These are phyloP conservation scores for Chlorella sp. DNA, from an alignment of 139 green algal genomes.

Conservation along the genomic window DNA sequence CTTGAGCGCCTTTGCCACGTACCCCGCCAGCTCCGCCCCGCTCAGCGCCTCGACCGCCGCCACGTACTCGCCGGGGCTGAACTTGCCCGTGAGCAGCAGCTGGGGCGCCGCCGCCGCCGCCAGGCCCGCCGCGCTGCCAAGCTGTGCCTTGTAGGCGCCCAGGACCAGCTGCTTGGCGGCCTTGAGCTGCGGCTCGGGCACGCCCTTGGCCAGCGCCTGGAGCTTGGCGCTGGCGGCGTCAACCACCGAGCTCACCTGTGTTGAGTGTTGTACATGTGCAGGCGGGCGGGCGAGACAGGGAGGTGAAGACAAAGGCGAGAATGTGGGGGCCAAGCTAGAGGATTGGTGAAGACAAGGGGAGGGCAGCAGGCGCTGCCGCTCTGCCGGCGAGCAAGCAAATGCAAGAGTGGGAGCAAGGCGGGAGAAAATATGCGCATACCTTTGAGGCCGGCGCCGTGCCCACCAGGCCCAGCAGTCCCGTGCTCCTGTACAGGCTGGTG, in stretches of 20 bases:
- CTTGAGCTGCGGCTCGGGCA: constrained; percentile 23
- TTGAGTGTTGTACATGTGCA: too few species aligned
- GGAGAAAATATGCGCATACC: too few species aligned
- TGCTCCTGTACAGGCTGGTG: constrained; percentile 29
- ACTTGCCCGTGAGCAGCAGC: constrained; percentile 31
- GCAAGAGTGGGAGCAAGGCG: too few species aligned
- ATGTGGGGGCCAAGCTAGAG: too few species aligned
- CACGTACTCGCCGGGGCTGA: constrained; percentile 12
- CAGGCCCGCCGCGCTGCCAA: constrained; percentile 9
- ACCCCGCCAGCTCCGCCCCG: constrained; percentile 13
- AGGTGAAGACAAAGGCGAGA: too few species aligned
- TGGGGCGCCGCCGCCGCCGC: constrained; percentile 7
- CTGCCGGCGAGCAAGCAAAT: too few species aligned
- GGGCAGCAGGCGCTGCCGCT: too few species aligned
- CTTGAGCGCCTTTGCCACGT: constrained; percentile 18
- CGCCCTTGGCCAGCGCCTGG: constrained; percentile 20
- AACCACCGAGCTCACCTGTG: too few species aligned
- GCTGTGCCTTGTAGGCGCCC: constrained; percentile 8
- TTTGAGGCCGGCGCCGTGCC: constrained; percentile 13
- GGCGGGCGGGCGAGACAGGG: too few species aligned
- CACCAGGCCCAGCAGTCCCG: constrained; percentile 29
- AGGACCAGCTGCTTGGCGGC: constrained; percentile 32
- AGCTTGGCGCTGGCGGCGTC: too few species aligned
- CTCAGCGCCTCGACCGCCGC: constrained; percentile 16
- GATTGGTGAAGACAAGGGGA: too few species aligned